These are phyloP conservation scores for Pyrenophora graminea DNA, from an alignment of 2,329 filamentous ascomycete species.

Conservation along the genomic window DNA sequence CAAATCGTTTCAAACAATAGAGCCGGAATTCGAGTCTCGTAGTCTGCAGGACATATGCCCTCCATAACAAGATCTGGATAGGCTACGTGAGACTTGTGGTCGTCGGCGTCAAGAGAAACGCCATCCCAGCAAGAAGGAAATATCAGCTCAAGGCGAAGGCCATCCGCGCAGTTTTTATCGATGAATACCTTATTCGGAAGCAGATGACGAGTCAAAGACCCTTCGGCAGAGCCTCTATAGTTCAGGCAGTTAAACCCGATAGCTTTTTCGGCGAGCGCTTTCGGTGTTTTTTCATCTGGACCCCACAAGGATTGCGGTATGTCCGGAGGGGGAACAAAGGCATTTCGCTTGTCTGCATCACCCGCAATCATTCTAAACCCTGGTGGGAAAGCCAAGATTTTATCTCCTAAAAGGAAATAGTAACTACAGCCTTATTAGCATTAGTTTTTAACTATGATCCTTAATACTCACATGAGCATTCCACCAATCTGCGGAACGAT, in stretches of 20 bases:
- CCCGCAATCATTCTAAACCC: slow-evolving; percentile 85
- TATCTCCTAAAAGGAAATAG: slow-evolving; percentile 72
- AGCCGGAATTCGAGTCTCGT: slow-evolving; percentile 69
- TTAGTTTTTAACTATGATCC: slow-evolving; percentile 12
- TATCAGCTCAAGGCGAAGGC: slow-evolving; percentile 23
- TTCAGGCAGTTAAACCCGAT: slow-evolving; percentile 21
- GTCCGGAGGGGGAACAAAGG: slow-evolving; percentile 50
- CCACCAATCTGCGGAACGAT: slow-evolving; percentile 76
- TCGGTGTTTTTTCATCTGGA: slow-evolving; percentile 11
- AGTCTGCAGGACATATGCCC: slow-evolving; percentile 73
- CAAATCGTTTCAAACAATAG: slow-evolving; percentile 88
- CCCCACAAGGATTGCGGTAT: slow-evolving; percentile 8
- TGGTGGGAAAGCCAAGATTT: slow-evolving; percentile 72
- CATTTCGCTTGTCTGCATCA: slow-evolving; percentile 68
- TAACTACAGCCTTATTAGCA: slow-evolving; percentile 59
- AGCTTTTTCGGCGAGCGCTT: slow-evolving; percentile 18
- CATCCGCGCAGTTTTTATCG: slow-evolving; percentile 10
- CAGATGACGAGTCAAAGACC: slow-evolving; percentile 6
- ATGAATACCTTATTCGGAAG: slow-evolving; percentile 16
- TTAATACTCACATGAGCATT: slow-evolving; percentile 74
- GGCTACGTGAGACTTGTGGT: slow-evolving; percentile 70
- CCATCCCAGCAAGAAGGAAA: slow-evolving; percentile 26
- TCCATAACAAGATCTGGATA: slow-evolving; percentile 78
- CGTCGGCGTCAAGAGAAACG: slow-evolving; percentile 43
- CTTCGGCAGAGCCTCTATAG: slow-evolving; percentile 10